Evolutionary conservation across 139 green algal species (phyloP).

Genomic region (Astrephomene gubernaculifera): DNA sequence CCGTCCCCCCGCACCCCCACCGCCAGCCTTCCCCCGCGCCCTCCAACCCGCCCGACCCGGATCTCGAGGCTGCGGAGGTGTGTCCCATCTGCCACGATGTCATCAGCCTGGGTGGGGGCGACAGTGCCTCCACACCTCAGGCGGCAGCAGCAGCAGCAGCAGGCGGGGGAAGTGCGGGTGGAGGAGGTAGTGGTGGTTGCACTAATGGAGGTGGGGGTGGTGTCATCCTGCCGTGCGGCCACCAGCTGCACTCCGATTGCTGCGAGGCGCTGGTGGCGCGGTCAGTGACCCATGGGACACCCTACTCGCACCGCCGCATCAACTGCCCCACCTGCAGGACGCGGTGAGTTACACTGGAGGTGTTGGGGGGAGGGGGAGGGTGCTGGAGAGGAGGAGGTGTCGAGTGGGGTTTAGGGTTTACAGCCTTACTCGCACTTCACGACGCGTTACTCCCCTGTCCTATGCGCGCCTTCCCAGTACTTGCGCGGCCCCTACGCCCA

Average conservation of each 20-base stretch:
- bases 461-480: too few species aligned
- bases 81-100: conserved; percentile 85
- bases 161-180: too few species aligned
- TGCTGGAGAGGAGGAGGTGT: neutral
- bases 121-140: too few species aligned
- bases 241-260: conserved; percentile 79
- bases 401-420: neutral
- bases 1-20: too few species aligned
- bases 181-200: too few species aligned
- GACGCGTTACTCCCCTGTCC: too few species aligned
- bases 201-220: conserved; percentile 41
- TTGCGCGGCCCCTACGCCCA: too few species aligned
- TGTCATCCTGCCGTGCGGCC: conserved; percentile 80
- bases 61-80: conserved; percentile 41
- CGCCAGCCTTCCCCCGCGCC: too few species aligned
- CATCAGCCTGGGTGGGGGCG: neutral
- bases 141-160: too few species aligned
- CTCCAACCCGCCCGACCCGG: neutral
- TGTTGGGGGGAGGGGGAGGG: neutral
- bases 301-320: conserved; percentile 47
- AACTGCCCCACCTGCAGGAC: conserved; percentile 82
- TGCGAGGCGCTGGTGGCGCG: conserved; percentile 63
- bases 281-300: neutral
- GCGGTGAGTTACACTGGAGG: too few species aligned
- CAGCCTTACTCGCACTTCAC: too few species aligned